phyloP scores from a whole-genome alignment of 345 rosid species.

The Adansonia digitata region DNA sequence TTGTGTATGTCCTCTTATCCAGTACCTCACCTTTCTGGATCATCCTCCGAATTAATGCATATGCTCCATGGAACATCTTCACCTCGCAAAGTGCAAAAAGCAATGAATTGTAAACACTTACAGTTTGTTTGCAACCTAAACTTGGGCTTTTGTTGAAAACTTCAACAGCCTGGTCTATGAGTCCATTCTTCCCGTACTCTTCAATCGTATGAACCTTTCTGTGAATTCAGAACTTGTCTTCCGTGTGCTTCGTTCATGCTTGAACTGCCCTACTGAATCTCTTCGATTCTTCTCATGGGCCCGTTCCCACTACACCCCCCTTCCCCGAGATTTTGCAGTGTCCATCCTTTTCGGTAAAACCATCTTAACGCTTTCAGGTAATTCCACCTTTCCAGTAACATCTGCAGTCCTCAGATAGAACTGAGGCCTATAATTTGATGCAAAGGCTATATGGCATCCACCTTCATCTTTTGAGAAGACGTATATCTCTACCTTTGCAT shows the following conservation, averaged over 20 bases:
- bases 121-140: slow-evolving; percentile 50
- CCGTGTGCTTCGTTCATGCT: slow-evolving; percentile 78
- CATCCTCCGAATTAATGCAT: slow-evolving; percentile 80
- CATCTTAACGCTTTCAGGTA: no score
- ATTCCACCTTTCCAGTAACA: no score
- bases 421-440: no score
- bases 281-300: slow-evolving; percentile 92
- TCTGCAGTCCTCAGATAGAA: no score
- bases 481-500: no score
- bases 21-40: slow-evolving; percentile 65
- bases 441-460: no score
- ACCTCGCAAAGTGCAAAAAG: slow-evolving; percentile 79
- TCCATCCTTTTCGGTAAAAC: no score
- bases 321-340: no score
- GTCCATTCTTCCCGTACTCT: slow-evolving; percentile 69
- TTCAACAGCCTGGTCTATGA: slow-evolving; percentile 74
- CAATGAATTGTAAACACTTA: slow-evolving; percentile 57
- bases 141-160: slow-evolving; percentile 54
- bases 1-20: slow-evolving; percentile 62
- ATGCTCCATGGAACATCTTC: slow-evolving; percentile 80
- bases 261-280: slow-evolving; percentile 59
- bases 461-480: no score
- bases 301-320: slow-evolving; percentile 51
- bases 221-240: slow-evolving; percentile 69
- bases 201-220: slow-evolving; percentile 56